Evolutionary conservation across 176 grass and related monocot species (phyloP).

Genomic region (Raddia guianensis): DNA sequence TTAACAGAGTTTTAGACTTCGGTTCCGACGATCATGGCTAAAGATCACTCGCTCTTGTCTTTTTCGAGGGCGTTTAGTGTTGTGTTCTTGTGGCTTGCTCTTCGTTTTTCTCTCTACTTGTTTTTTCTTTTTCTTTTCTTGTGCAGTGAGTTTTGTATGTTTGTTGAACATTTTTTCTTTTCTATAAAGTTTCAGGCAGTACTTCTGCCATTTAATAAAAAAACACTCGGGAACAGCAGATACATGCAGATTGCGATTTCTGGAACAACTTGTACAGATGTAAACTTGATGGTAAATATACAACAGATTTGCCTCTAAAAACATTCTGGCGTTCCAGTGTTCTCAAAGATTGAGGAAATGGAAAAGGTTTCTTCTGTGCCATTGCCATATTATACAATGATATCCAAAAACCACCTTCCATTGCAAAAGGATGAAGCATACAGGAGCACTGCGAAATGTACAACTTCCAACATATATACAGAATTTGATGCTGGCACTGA

Average conservation of each 20-base stretch:
- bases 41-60: too few relatives aligned
- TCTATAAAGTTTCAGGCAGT: too few relatives aligned
- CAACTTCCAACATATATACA: not conserved
- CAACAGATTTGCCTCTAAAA: not conserved
- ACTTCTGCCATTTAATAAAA: too few relatives aligned
- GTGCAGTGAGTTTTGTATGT: too few relatives aligned
- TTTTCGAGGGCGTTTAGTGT: too few relatives aligned
- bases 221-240: not conserved
- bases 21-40: too few relatives aligned
- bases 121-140: too few relatives aligned
- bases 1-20: too few relatives aligned
- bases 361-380: not conserved
- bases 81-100: too few relatives aligned
- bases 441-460: not conserved
- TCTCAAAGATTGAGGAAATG: not conserved
- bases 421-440: not conserved
- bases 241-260: constrained; percentile 9
- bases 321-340: not conserved
- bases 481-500: not conserved
- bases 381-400: constrained; percentile 18
- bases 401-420: not conserved
- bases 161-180: too few relatives aligned
- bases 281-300: not conserved
- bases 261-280: constrained; percentile 21
- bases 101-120: too few relatives aligned